phyloP scores from a whole-genome alignment of 768 basidiomycete species.

The Hortiboletus campestris region DNA sequence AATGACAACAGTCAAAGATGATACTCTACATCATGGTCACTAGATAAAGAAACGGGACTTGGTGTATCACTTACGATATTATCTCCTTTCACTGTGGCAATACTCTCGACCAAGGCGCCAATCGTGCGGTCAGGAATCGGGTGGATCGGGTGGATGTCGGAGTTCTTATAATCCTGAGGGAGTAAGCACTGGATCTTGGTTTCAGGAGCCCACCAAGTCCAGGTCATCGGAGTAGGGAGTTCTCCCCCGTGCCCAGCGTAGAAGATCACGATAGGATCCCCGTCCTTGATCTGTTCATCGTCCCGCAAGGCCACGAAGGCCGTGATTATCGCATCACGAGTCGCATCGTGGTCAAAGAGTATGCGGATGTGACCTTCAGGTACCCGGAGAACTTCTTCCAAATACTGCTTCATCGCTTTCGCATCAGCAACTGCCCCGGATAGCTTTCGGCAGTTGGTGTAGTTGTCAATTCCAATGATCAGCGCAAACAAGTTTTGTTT shows the following conservation, averaged over 20 bases:
- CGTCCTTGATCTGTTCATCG: constrained; percentile 25
- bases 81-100: constrained; percentile 40
- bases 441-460: constrained; percentile 30
- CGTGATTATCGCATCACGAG: constrained; percentile 35
- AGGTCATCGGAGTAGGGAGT: constrained; percentile 29
- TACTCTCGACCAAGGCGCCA: constrained; percentile 33
- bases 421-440: constrained; percentile 41
- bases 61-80: constrained; percentile 38
- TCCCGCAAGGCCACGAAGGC: constrained; percentile 22
- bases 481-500: constrained; percentile 32
- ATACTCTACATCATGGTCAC: constrained; percentile 34
- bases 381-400: constrained; percentile 31
- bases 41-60: not conserved
- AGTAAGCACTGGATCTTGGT: constrained; percentile 28
- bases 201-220: constrained; percentile 24
- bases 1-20: constrained; percentile 47
- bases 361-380: constrained; percentile 34
- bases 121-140: constrained; percentile 48
- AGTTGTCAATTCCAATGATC: constrained; percentile 44
- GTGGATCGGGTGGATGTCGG: constrained; percentile 30
- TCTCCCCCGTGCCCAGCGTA: constrained; percentile 47
- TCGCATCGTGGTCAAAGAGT: constrained; percentile 38
- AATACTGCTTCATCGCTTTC: constrained; percentile 35
- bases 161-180: constrained; percentile 33
- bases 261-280: constrained; percentile 41